Evolutionary conservation across 495 filamentous ascomycete species (phyloP).

Genomic region (Amphirosellinia nigrospora): DNA sequence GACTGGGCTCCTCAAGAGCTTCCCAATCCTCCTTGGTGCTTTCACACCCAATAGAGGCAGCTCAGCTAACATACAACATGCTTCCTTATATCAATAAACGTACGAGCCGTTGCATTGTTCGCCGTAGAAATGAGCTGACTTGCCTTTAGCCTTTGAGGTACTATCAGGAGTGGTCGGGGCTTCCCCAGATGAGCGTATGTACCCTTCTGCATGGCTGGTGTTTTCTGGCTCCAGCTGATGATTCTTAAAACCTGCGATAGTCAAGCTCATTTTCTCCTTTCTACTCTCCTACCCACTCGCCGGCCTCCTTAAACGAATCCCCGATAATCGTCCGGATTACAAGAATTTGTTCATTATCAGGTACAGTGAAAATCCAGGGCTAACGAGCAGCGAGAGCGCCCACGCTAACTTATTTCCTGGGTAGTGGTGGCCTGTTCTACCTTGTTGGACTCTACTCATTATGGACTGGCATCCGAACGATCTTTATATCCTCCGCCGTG

Average conservation of each 20-base stretch:
- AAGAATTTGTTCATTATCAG: constrained; percentile 90
- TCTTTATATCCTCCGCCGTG: constrained; percentile 77
- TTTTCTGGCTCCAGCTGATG: constrained; percentile 15
- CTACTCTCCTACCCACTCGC: constrained; percentile 93
- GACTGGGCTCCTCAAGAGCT: neutral
- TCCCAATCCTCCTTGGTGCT: constrained; percentile 2
- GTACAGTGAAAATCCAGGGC: constrained; percentile 47
- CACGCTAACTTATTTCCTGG: constrained; percentile 11
- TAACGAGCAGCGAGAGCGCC: neutral
- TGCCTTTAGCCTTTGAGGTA: constrained; percentile 63
- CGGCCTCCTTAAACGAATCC: constrained; percentile 86
- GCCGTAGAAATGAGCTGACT: constrained; percentile 32
- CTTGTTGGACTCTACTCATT: constrained; percentile 93
- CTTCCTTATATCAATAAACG: constrained; percentile 84
- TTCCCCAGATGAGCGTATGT: constrained; percentile 82
- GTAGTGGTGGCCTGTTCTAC: constrained; percentile 71
- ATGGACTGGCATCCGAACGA: constrained; percentile 82
- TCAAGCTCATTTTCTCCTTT: constrained; percentile 92
- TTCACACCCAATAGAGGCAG: neutral
- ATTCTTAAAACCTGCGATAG: constrained; percentile 53
- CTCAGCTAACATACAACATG: constrained; percentile 60
- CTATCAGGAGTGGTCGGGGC: constrained; percentile 74
- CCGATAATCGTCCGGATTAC: constrained; percentile 79
- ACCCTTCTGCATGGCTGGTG: neutral
- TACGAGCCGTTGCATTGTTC: constrained; percentile 49